Conservation (phyloP, 768 basidiomycete species). For the Cystofilobasidium capitatum region DNA sequence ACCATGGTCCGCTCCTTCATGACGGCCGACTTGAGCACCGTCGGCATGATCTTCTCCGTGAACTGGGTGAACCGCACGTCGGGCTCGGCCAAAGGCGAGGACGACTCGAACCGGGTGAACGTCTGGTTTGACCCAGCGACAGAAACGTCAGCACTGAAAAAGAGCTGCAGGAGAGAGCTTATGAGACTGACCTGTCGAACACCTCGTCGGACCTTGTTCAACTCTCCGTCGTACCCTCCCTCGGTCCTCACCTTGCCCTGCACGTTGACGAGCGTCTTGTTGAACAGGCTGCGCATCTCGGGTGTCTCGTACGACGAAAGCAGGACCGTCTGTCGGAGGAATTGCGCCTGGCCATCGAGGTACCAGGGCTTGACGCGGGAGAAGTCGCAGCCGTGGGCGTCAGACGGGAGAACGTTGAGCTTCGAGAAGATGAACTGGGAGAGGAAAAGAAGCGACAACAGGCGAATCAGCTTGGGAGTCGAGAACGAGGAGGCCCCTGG, state of each 20-base stretch:
- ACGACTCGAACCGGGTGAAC: slow-evolving; percentile 64
- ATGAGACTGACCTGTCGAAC: slow-evolving; percentile 58
- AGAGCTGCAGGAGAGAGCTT: not conserved
- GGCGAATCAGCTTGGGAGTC: not conserved
- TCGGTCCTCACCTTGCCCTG: slow-evolving; percentile 70
- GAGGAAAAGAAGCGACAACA: not conserved
- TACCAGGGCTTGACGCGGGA: slow-evolving; percentile 98
- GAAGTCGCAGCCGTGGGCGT: slow-evolving; percentile 88
- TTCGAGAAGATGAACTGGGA: slow-evolving; percentile 72
- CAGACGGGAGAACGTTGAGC: slow-evolving; percentile 81
- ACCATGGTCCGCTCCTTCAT: slow-evolving; percentile 79
- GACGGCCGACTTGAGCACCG: slow-evolving; percentile 80
- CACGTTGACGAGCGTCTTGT: slow-evolving; percentile 64
- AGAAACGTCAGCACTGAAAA: not conserved
- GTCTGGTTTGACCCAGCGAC: slow-evolving; percentile 43
- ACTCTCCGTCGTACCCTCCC: slow-evolving; percentile 57
- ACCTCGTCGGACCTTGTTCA: slow-evolving; percentile 61
- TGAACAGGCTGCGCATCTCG: slow-evolving; percentile 72
- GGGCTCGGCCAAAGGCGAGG: slow-evolving; percentile 61
- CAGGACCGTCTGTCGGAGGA: slow-evolving; percentile 80
- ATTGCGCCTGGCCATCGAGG: slow-evolving; percentile 80
- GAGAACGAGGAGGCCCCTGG: no score
- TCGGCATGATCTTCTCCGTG: slow-evolving; percentile 74
- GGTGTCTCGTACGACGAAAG: slow-evolving; percentile 81
- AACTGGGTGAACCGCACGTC: slow-evolving; percentile 83